phyloP scores from a whole-genome alignment of 441 rosid genomes.

The Croton laevigatus region DNA sequence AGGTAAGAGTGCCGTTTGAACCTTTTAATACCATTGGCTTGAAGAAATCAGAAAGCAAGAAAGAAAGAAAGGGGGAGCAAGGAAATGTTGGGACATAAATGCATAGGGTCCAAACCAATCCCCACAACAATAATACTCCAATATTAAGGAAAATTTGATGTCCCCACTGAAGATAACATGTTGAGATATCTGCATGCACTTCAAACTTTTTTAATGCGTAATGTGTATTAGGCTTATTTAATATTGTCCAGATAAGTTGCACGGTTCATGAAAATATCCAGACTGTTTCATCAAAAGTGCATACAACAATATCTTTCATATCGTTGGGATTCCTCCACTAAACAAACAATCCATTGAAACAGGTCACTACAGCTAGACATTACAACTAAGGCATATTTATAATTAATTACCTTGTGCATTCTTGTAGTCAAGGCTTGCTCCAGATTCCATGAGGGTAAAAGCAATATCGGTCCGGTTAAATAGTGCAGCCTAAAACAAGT shows the following conservation, averaged over 20 bases:
- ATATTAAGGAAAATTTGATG: not conserved
- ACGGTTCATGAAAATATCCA: slow-evolving; percentile 2
- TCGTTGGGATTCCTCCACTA: slow-evolving; percentile 3
- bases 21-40: not conserved
- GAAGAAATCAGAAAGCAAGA: not conserved
- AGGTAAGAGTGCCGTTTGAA: not conserved
- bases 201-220: slow-evolving; percentile 5
- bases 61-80: not conserved
- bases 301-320: not conserved
- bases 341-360: slow-evolving; percentile 9
- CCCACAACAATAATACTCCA: not conserved
- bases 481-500: slow-evolving; percentile 61
- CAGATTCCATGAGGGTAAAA: slow-evolving; percentile 74
- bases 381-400: slow-evolving; percentile 2
- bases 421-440: slow-evolving; percentile 72
- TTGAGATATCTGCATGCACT: not conserved
- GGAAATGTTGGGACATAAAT: not conserved
- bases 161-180: slow-evolving; percentile 8
- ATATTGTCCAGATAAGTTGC: not conserved
- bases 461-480: slow-evolving; percentile 82
- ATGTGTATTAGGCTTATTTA: not conserved
- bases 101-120: not conserved
- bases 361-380: slow-evolving; percentile 15
- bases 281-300: not conserved
- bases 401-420: slow-evolving; percentile 76